Base-by-base conservation (phyloP, 257 asterid species). In the Nicotiana otophora region DNA sequence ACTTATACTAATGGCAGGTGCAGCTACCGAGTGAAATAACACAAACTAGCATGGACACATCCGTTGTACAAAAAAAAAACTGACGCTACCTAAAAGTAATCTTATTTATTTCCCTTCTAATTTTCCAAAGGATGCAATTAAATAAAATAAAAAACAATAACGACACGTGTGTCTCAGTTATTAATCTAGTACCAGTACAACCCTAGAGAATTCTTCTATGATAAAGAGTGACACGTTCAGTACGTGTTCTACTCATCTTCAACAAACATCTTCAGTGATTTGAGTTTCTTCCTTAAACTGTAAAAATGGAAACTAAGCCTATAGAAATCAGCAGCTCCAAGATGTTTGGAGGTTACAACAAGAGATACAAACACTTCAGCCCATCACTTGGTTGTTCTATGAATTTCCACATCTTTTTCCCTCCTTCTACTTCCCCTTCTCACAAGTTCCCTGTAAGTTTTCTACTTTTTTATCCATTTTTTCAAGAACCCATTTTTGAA, bases 271-370 rank as follows among this genome's bases (percentile, higher is more conserved):
- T 39, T 11, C 78, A 20, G 3, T n/a, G 36, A 70, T 42, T 72
- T 23, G 78, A 23, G 36, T 31, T 23, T 23, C 26, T 72, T 72
- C 60, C 42, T 72, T n/a, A 17, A 77, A 87, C 23, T 17, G 67
- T 89, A 90, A 91, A 78, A 84, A 89, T 89, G 86, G 92, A 80
- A 82, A 85, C 82, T 14, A 94, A 91, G 84, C 97, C 98, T 20
- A 84, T 90, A 5, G 97, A 96, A 80, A 90, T 94, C 85, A 89
- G 98, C 94, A 91, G 97, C 90, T 9, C 91, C 3, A 96, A 96
- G 89, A 96, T 96, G 98, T 96, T 93, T 58, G 99, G 85, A 61
- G 99, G 98, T 36, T 93, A 82, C 93, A 96, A 94, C 93, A 96
- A 93, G 90, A 90, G 99, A 93, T 96, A 81, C 88, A 93, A 89